A percentile compares a stretch with the other conserved stretches of the same genome.
Conservation (phyloP, 805 yeast species). For the Hanseniaspora meyeri region DNA sequence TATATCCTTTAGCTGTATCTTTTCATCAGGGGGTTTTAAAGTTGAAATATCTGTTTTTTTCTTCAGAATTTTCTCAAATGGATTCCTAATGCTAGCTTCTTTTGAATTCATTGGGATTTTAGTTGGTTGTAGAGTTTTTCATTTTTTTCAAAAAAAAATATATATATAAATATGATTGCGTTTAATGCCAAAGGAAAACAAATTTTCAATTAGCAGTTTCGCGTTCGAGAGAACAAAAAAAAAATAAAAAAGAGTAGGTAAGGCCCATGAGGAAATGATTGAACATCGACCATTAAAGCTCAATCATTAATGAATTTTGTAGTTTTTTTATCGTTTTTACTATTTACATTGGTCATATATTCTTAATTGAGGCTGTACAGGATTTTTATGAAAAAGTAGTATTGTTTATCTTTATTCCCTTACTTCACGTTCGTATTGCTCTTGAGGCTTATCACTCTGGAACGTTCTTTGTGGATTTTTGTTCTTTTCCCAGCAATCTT, state of each 20-base stretch:
- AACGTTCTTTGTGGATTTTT: constrained; percentile 40
- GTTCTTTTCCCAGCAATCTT: constrained; percentile 49
- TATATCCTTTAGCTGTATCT: neutral
- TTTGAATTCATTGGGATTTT: neutral
- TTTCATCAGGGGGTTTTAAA: neutral
- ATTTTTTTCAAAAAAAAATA: no score
- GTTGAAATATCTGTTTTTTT: neutral
- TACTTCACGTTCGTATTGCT: constrained; percentile 1
- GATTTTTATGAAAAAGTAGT: no score
- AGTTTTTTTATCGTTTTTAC: no score
- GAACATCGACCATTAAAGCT: no score
- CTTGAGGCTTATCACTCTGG: constrained; percentile 17
- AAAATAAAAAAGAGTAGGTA: neutral
- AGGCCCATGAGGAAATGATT: no score
- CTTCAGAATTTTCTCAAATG: constrained; percentile 5
- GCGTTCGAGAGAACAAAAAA: neutral
- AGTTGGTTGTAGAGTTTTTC: neutral
- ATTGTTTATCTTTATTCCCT: neutral
- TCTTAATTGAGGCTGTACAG: no score
- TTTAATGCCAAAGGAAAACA: neutral
- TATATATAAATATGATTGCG: no score
- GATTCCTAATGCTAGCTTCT: neutral
- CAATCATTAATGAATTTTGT: no score
- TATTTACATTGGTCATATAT: no score
- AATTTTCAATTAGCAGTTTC: neutral